Conservation (phyloP, 1,284 basidiomycete genomes). For the Microbotryum lychnidis-dioicae region DNA sequence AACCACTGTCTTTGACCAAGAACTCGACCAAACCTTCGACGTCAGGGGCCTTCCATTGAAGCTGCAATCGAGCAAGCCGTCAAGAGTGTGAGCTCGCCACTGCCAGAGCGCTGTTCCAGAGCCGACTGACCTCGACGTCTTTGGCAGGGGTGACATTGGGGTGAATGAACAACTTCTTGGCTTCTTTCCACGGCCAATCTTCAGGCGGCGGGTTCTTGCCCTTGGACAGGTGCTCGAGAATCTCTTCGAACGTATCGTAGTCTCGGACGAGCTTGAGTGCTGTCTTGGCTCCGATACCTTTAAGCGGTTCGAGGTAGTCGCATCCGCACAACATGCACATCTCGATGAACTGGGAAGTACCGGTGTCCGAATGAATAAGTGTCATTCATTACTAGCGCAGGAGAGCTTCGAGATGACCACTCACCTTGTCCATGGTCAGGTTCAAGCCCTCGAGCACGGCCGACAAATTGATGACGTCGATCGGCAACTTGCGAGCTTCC, state of each 20-base stretch:
- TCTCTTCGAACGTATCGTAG: slow-evolving; percentile 64
- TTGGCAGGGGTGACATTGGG: slow-evolving; percentile 83
- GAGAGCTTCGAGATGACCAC: slow-evolving; percentile 4
- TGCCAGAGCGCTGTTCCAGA: neutral
- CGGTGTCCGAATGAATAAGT: neutral
- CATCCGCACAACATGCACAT: slow-evolving; percentile 95
- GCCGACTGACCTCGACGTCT: slow-evolving; percentile 65
- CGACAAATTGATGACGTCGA: slow-evolving; percentile 79
- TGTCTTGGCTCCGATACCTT: slow-evolving; percentile 89
- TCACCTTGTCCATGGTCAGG: slow-evolving; percentile 82
- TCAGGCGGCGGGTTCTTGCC: slow-evolving; percentile 54
- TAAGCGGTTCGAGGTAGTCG: slow-evolving; percentile 95
- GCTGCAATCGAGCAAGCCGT: slow-evolving; percentile 43
- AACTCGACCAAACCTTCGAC: slow-evolving; percentile 91
- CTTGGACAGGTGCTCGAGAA: slow-evolving; percentile 63
- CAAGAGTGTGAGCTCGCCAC: neutral
- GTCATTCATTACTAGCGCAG: neutral
- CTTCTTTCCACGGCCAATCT: slow-evolving; percentile 93
- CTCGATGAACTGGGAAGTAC: slow-evolving; percentile 70
- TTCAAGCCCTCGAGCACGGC: slow-evolving; percentile 77
- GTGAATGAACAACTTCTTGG: slow-evolving; percentile 77
- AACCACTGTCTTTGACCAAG: slow-evolving; percentile 89
- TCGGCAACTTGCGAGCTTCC: slow-evolving; percentile 98
- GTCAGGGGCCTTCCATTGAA: slow-evolving; percentile 92
- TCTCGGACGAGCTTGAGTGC: slow-evolving; percentile 90